phyloP scores from a whole-genome alignment of 2,329 filamentous ascomycete species.

The Rhinocladiella mackenziei region DNA sequence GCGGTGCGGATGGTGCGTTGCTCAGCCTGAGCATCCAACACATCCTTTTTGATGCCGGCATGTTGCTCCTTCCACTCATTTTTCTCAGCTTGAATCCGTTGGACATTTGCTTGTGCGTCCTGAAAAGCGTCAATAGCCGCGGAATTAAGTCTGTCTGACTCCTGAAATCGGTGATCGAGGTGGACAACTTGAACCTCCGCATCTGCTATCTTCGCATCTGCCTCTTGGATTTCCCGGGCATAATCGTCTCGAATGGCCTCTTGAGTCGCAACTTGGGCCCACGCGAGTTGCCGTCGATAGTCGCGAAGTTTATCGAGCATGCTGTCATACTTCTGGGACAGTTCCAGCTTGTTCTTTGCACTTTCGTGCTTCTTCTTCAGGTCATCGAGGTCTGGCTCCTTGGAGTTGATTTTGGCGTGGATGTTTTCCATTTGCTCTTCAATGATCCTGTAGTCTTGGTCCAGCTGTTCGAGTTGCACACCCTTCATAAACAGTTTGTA shows the following conservation, averaged over 20 bases:
- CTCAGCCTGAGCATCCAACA: constrained; percentile 55
- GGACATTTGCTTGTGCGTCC: constrained; percentile 43
- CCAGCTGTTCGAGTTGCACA: constrained; percentile 86
- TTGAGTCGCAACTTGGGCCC: constrained; percentile 77
- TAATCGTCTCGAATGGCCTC: constrained; percentile 52
- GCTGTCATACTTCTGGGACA: constrained; percentile 62
- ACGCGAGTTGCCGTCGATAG: constrained; percentile 67
- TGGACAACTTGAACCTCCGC: constrained; percentile 42
- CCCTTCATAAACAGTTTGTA: constrained; percentile 96
- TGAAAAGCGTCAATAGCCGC: constrained; percentile 42
- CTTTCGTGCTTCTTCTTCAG: constrained; percentile 58
- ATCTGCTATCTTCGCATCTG: constrained; percentile 48
- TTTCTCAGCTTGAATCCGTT: constrained; percentile 47
- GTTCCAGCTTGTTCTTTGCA: constrained; percentile 61
- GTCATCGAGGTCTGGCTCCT: constrained; percentile 59
- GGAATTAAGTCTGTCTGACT: constrained; percentile 26
- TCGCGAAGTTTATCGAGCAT: constrained; percentile 59
- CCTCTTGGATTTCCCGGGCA: constrained; percentile 34
- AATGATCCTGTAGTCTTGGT: constrained; percentile 84
- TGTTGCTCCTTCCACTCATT: constrained; percentile 49
- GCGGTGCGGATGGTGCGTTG: constrained; percentile 59
- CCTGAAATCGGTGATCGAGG: constrained; percentile 48
- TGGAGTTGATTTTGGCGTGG: constrained; percentile 58
- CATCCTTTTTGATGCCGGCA: constrained; percentile 51
- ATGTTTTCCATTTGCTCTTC: constrained; percentile 73